A percentile compares a stretch with the other conserved stretches of the same genome.
These are phyloP conservation scores for Saprolegnia diclina DNA, from an alignment of 352 stramenopile species.

Conservation along the genomic window DNA sequence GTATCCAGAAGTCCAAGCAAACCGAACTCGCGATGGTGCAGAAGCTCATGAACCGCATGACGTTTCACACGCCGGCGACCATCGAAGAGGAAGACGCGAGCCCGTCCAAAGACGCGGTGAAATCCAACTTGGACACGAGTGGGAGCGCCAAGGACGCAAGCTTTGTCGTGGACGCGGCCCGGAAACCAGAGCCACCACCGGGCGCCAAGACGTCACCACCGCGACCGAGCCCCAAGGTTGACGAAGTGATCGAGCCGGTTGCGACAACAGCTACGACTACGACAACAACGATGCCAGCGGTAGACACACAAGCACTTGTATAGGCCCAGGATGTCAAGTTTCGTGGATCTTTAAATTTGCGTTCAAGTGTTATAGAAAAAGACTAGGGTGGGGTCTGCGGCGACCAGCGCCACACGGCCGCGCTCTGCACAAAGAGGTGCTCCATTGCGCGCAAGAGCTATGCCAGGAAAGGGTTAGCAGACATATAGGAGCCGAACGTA, in stretches of 20 bases:
- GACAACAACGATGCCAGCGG: not conserved
- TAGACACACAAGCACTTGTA: not conserved
- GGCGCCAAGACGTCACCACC: not conserved
- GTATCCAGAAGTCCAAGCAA: slow-evolving; percentile 15
- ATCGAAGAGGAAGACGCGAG: slow-evolving; percentile 6
- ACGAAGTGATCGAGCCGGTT: not conserved
- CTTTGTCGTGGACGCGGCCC: not conserved
- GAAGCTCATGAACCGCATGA: slow-evolving; percentile 23
- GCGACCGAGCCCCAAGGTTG: not conserved
- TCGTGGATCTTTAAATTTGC: not conserved
- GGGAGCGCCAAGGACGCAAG: not conserved
- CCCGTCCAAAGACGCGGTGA: not conserved
- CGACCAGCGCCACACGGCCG: not conserved
- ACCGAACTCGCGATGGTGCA: slow-evolving; percentile 25
- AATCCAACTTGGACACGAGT: not conserved
- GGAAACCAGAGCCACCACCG: not conserved
- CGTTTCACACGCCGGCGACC: not conserved
- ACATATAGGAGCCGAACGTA: too few relatives aligned
- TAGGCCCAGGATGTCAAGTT: not conserved
- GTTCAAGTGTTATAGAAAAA: not conserved
- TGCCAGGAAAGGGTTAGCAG: not conserved
- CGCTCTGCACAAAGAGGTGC: not conserved
- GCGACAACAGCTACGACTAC: not conserved
- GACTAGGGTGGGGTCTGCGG: not conserved
- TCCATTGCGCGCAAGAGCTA: slow-evolving; percentile 1